These are phyloP conservation scores for Scytalidium sp. DNA, from an alignment of 2,329 filamentous ascomycete species.

Conservation along the genomic window DNA sequence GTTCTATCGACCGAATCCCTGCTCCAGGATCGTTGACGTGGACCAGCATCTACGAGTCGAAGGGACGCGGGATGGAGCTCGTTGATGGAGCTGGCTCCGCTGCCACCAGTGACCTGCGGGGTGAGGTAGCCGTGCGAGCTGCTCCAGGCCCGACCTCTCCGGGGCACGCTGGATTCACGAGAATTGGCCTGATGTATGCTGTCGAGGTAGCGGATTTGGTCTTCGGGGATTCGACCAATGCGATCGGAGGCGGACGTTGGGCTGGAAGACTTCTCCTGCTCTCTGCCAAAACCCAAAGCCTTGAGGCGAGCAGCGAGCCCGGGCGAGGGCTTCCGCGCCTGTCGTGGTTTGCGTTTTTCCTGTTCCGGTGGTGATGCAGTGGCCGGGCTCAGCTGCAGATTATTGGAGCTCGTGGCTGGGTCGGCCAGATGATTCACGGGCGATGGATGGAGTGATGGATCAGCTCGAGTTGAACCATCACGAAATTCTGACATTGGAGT, in stretches of 20 bases:
- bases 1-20: constrained; percentile 20
- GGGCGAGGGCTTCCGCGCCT: constrained; percentile 56
- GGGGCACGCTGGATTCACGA: constrained; percentile 42
- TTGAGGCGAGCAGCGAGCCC: constrained; percentile 63
- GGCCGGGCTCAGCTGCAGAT: constrained; percentile 12
- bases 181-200: constrained; percentile 60
- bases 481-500: constrained; percentile 15
- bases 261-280: constrained; percentile 22
- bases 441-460: constrained; percentile 12
- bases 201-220: constrained; percentile 68
- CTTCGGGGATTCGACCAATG: constrained; percentile 67
- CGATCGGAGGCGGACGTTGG: constrained; percentile 39
- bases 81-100: constrained; percentile 13
- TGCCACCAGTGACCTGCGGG: constrained; percentile 25
- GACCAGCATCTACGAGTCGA: constrained; percentile 19
- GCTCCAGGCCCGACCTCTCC: constrained; percentile 71
- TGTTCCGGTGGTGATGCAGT: constrained; percentile 12
- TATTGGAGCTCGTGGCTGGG: constrained; percentile 10
- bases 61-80: constrained; percentile 15
- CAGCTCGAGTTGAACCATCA: constrained; percentile 16
- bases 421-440: constrained; percentile 7
- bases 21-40: constrained; percentile 19
- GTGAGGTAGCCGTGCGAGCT: constrained; percentile 34
- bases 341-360: constrained; percentile 17
- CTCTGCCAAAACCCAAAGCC: constrained; percentile 56